These are phyloP conservation scores for Cairneyella variabilis DNA, from an alignment of 495 filamentous ascomycete genomes.

Conservation along the genomic window DNA sequence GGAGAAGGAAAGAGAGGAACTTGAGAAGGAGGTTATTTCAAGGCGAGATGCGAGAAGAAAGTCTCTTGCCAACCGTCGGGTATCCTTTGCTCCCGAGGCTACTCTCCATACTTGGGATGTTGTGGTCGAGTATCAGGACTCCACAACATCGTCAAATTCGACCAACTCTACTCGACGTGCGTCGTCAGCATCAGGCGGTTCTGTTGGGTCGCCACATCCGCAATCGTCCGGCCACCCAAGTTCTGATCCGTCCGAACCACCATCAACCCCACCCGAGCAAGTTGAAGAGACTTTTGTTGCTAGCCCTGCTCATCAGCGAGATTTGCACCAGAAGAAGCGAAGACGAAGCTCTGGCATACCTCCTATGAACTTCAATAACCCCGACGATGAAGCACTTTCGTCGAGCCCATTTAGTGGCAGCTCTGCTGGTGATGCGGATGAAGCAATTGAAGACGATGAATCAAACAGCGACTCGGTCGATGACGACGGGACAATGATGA, in stretches of 20 bases:
- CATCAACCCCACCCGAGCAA: conserved; percentile 60
- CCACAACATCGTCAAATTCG: conserved; percentile 77
- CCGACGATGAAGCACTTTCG: conserved; percentile 62
- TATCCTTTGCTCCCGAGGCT: conserved; percentile 96
- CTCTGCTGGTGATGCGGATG: conserved; percentile 58
- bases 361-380: conserved; percentile 56
- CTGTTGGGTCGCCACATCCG: conserved; percentile 37
- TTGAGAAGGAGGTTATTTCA: conserved; percentile 67
- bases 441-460: conserved; percentile 47
- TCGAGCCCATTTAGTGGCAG: conserved; percentile 76
- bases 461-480: conserved; percentile 57
- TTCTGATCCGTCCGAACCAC: conserved; percentile 55
- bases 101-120: conserved; percentile 98
- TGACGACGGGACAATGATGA: conserved; percentile 72
- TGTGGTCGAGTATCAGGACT: conserved; percentile 82
- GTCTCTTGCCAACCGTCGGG: conserved; percentile 86
- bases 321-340: conserved; percentile 62
- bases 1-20: conserved; percentile 60
- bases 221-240: conserved; percentile 30
- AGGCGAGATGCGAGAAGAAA: conserved; percentile 83
- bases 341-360: conserved; percentile 62
- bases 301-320: conserved; percentile 67
- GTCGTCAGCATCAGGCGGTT: conserved; percentile 49
- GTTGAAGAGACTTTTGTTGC: conserved; percentile 49
- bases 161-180: conserved; percentile 65